These are phyloP conservation scores for Backusella mclennaniae DNA, from an alignment of 192 early-diverging fungal genomes.

Conservation along the genomic window DNA sequence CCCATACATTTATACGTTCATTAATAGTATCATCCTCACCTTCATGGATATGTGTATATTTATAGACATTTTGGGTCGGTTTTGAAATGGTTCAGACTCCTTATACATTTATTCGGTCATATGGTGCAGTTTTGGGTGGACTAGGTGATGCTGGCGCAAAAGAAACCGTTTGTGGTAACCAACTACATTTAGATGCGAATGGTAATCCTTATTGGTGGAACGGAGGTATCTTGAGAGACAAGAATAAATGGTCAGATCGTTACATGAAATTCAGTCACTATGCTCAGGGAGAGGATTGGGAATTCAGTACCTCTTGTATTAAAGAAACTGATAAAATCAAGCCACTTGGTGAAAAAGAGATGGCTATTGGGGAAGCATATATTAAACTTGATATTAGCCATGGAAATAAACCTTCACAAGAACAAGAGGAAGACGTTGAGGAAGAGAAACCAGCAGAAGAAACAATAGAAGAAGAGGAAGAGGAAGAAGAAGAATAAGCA, in stretches of 20 bases:
- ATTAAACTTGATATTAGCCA: constrained; percentile 13
- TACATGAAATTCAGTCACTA: constrained; percentile 38
- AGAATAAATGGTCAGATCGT: constrained; percentile 36
- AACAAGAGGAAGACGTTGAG: background rate
- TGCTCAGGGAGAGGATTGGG: constrained; percentile 46
- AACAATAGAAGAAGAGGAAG: background rate
- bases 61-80: constrained; percentile 59
- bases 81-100: constrained; percentile 59
- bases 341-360: constrained; percentile 2
- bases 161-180: constrained; percentile 42
- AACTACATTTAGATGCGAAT: constrained; percentile 42
- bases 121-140: constrained; percentile 53
- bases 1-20: background rate
- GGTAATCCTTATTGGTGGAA: constrained; percentile 51
- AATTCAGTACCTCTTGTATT: constrained; percentile 42
- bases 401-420: background rate
- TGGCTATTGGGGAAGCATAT: constrained; percentile 8
- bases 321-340: constrained; percentile 36
- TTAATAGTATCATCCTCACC: background rate
- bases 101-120: constrained; percentile 46
- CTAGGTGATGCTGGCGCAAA: constrained; percentile 32
- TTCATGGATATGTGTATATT: background rate
- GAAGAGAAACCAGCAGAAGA: background rate
- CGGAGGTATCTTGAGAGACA: constrained; percentile 48
- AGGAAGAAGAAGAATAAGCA: background rate